Conservation (phyloP, 1,139 yeast genomes). For the Lodderomyces elongisporus region DNA sequence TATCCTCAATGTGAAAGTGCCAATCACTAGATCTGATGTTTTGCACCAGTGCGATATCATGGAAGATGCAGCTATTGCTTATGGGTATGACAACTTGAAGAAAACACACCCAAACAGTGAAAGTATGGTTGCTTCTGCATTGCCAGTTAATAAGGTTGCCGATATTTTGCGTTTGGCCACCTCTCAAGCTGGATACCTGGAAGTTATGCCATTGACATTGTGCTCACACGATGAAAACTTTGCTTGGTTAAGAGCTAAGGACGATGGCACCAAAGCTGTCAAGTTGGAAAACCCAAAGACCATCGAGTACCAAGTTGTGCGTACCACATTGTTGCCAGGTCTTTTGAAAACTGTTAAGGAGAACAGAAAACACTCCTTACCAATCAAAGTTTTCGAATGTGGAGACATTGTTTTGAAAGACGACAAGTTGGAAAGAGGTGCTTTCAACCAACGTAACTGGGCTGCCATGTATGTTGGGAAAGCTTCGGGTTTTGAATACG, state of each 20-base stretch:
- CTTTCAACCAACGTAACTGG: constrained; percentile 92
- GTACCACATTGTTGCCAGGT: constrained; percentile 93
- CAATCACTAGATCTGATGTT: constrained; percentile 92
- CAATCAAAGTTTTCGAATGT: constrained; percentile 89
- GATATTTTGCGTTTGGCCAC: constrained; percentile 89
- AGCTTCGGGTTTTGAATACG: constrained; percentile 88
- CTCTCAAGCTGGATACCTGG: constrained; percentile 94
- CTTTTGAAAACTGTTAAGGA: constrained; percentile 91
- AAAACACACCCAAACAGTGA: constrained; percentile 79
- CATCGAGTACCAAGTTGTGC: constrained; percentile 92
- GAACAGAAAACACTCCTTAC: constrained; percentile 92
- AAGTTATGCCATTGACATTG: constrained; percentile 90
- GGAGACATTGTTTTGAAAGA: constrained; percentile 94
- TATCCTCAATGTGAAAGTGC: constrained; percentile 66
- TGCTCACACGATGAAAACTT: constrained; percentile 97
- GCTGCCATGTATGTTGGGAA: constrained; percentile 92
- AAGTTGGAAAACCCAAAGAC: constrained; percentile 96
- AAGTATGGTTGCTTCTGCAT: constrained; percentile 78
- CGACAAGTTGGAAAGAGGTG: constrained; percentile 75
- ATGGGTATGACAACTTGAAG: constrained; percentile 85
- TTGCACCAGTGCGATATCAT: constrained; percentile 97
- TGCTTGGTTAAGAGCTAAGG: constrained; percentile 69
- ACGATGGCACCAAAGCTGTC: constrained; percentile 76
- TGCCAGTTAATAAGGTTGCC: constrained; percentile 85
- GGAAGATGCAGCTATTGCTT: constrained; percentile 98